A percentile compares a stretch with the other conserved stretches of the same genome.
Conservation (phyloP, 2,329 filamentous ascomycete species). For the Trichophyton simii region DNA sequence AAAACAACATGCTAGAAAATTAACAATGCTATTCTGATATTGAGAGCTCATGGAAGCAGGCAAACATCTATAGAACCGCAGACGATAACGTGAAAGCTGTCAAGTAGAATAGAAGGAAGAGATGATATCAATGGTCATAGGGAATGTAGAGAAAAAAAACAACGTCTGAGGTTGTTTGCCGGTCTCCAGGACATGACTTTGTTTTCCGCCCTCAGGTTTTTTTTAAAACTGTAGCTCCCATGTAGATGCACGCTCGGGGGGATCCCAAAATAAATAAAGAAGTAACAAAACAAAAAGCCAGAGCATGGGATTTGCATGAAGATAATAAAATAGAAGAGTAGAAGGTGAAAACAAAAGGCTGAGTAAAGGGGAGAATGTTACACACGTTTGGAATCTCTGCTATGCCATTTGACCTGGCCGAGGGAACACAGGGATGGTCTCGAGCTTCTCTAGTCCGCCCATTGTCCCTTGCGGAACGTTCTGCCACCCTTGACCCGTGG, state of each 20-base stretch:
- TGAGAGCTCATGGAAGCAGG: neutral
- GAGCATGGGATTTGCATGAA: neutral
- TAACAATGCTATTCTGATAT: neutral
- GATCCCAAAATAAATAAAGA: neutral
- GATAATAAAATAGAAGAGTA: neutral
- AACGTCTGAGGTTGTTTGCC: neutral
- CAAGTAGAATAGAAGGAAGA: neutral
- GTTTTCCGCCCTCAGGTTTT: neutral
- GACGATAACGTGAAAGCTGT: neutral
- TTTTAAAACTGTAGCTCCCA: slow-evolving; percentile 1
- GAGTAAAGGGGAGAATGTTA: no score
- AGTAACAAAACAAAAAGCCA: neutral
- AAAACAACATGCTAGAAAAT: neutral
- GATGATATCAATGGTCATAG: neutral
- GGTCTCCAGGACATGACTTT: slow-evolving; percentile 2
- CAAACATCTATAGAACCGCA: neutral
- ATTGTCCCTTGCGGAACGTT: slow-evolving; percentile 61
- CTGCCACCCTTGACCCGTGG: slow-evolving; percentile 83
- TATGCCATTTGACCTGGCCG: slow-evolving; percentile 46
- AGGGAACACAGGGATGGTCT: slow-evolving; percentile 76
- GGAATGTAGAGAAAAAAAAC: neutral
- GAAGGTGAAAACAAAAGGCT: neutral
- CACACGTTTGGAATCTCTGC: neutral
- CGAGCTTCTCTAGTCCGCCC: slow-evolving; percentile 59
- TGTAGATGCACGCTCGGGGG: slow-evolving; percentile 3